These are phyloP conservation scores for Aspergillus neoniger DNA, from an alignment of 2,329 filamentous ascomycete genomes.

Conservation along the genomic window DNA sequence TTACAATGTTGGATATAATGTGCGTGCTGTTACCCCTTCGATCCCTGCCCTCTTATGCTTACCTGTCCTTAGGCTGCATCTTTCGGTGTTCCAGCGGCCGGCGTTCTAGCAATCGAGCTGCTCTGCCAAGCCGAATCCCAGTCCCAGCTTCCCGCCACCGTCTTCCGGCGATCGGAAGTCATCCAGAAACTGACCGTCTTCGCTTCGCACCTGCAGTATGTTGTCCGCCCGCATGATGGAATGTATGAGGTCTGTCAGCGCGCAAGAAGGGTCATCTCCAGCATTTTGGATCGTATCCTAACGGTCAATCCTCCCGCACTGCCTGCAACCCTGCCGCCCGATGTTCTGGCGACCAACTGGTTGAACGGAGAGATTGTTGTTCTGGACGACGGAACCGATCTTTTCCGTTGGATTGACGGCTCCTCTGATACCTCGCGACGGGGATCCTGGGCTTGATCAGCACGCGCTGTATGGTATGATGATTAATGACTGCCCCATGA, in stretches of 20 bases:
- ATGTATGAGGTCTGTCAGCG: constrained; percentile 30
- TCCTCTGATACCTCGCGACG: neutral
- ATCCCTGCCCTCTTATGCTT: constrained; percentile 1
- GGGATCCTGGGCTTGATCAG: constrained; percentile 2
- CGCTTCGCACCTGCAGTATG: constrained; percentile 25
- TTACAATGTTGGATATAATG: constrained; percentile 21
- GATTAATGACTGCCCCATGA: constrained; percentile 2
- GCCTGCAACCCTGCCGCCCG: neutral
- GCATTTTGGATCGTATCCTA: constrained; percentile 24
- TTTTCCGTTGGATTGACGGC: constrained; percentile 8
- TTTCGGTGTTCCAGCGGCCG: constrained; percentile 30
- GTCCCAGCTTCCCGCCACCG: neutral
- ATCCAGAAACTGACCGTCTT: constrained; percentile 34
- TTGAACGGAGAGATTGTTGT: constrained; percentile 8
- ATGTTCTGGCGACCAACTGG: constrained; percentile 10
- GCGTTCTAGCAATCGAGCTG: constrained; percentile 31
- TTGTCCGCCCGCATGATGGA: constrained; percentile 23
- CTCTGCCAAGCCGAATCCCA: constrained; percentile 21
- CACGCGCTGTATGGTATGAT: neutral
- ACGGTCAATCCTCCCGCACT: constrained; percentile 5
- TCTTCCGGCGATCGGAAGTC: constrained; percentile 28
- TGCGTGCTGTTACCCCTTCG: constrained; percentile 5
- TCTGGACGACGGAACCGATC: constrained; percentile 7
- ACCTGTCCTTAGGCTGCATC: constrained; percentile 15
- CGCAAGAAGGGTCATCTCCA: constrained; percentile 23